phyloP scores from a whole-genome alignment of 2,329 filamentous ascomycete genomes.

The Colletotrichum nymphaeae region DNA sequence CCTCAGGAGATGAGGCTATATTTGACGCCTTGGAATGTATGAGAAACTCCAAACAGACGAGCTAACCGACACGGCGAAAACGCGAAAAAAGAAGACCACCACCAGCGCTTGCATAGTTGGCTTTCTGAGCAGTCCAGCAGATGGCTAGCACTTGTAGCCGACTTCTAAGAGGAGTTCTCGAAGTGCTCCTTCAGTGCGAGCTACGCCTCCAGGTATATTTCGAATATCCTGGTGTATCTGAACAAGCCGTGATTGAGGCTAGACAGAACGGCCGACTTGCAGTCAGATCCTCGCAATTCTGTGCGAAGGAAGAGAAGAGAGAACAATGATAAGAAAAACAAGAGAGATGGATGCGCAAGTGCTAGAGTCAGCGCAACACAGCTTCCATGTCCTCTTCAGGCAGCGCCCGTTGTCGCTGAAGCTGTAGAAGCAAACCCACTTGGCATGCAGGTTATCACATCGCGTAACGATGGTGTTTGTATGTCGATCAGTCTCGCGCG shows the following conservation, averaged over 20 bases:
- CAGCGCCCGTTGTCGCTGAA: neutral
- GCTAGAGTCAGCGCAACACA: too few relatives aligned
- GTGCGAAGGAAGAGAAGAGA: neutral
- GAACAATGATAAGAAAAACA: neutral
- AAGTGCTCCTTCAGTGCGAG: neutral
- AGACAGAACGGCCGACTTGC: neutral
- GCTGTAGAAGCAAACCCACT: slow-evolving; percentile 1
- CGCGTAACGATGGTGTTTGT: neutral
- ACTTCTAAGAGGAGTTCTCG: neutral
- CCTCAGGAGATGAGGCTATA: neutral
- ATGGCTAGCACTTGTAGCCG: neutral
- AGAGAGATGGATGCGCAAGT: too few relatives aligned
- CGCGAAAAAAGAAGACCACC: neutral
- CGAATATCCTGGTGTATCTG: neutral
- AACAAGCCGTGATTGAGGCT: too few relatives aligned
- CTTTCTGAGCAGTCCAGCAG: neutral
- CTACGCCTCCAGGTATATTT: neutral
- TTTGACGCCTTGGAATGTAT: slow-evolving; percentile 17
- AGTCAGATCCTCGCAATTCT: neutral
- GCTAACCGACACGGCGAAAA: slow-evolving; percentile 2
- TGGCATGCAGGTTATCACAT: neutral
- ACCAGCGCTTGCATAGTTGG: neutral
- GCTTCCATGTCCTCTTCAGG: neutral
- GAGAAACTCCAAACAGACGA: slow-evolving; percentile 5
- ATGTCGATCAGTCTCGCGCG: neutral